Evolutionary conservation across 2,329 filamentous ascomycete species (phyloP).

Genomic region (Talaromyces pinophilus): DNA sequence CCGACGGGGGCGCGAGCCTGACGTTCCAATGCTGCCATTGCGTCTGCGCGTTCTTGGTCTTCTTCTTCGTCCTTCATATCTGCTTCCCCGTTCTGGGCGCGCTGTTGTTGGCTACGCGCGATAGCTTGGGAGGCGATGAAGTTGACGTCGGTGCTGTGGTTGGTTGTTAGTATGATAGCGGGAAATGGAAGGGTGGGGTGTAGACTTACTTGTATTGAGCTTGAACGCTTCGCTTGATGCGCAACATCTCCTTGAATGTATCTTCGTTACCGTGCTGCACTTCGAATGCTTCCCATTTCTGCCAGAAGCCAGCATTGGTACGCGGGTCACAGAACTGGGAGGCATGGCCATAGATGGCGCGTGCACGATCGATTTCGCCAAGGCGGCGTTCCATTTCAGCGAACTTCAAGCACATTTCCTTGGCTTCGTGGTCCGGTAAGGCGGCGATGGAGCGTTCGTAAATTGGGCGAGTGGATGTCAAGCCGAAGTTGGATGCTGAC

Average conservation of each 20-base stretch:
- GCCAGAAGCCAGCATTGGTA: constrained; percentile 87
- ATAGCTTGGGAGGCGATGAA: constrained; percentile 97
- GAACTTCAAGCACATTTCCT: constrained; percentile 98
- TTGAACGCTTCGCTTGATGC: constrained; percentile 95
- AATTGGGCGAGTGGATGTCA: constrained; percentile 90
- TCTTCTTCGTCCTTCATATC: constrained; percentile 46
- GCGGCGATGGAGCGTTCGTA: constrained; percentile 94
- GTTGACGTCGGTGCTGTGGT: constrained; percentile 79
- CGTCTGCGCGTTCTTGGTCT: constrained; percentile 62
- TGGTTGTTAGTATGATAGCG: constrained; percentile 37
- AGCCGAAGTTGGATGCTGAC: constrained; percentile 94
- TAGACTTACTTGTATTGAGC: constrained; percentile 82
- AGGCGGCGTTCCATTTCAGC: constrained; percentile 92
- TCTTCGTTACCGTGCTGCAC: constrained; percentile 98
- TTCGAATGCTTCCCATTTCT: constrained; percentile 96
- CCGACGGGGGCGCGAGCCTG: constrained; percentile 85
- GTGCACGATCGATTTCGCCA: constrained; percentile 89
- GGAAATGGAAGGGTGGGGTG: not conserved
- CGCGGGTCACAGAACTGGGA: constrained; percentile 97
- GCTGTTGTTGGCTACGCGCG: constrained; percentile 70
- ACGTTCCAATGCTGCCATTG: constrained; percentile 85
- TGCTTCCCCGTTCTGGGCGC: constrained; percentile 40
- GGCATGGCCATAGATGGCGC: constrained; percentile 94
- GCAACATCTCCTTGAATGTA: constrained; percentile 98
- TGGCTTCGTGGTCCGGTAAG: constrained; percentile 88